Evolutionary conservation across 495 filamentous ascomycete genomes (phyloP), one percentile per base, ranked within the genome.

Genomic region (Xylaria flabelliformis): DNA sequence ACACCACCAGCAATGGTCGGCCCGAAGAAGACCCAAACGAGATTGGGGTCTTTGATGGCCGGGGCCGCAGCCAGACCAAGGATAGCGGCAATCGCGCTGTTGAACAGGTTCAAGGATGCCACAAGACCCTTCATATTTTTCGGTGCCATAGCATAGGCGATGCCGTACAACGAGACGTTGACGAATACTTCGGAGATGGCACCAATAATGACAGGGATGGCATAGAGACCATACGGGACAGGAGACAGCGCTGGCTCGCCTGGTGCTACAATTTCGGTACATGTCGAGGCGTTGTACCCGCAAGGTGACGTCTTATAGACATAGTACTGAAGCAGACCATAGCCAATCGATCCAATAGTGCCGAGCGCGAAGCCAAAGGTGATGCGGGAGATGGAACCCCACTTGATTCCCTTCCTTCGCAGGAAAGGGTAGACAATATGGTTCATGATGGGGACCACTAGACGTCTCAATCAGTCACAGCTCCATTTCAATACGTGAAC

Each of bases 321-420:
- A 75, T 89, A 85, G 79, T 91, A 86, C 79, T 94, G 91, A 41
- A 94, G 85, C 53, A 94, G 83, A 36, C 91, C 86, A 62, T 89
- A 90, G 72, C 81, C 88, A 3, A 86, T 74, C 53, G 92, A 91
- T 55, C 89, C 87, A 36, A 90, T 72, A 3, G 88, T 85, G 67
- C 87, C 90, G 46, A 93, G 80, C 46, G 90, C 79, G 84, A 95
- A 93, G 4, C 92, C 93, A 21, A 89, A 84, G 9, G 90, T 86
- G 78, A 95, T 95, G 73, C 92, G 88, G 48, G 87, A 87, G 78
- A 95, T 91, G 51, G 91, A 88, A 65, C 84, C 87, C 82, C 90
- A 92, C 48, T 83, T 82, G 79, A 94, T 92, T 67, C 85, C 85
- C 36, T 83, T 74, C 62, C 82, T 86, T 51, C 90, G 90, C 61